Conservation (phyloP, 352 stramenopile species). For the Pythium volutum region DNA sequence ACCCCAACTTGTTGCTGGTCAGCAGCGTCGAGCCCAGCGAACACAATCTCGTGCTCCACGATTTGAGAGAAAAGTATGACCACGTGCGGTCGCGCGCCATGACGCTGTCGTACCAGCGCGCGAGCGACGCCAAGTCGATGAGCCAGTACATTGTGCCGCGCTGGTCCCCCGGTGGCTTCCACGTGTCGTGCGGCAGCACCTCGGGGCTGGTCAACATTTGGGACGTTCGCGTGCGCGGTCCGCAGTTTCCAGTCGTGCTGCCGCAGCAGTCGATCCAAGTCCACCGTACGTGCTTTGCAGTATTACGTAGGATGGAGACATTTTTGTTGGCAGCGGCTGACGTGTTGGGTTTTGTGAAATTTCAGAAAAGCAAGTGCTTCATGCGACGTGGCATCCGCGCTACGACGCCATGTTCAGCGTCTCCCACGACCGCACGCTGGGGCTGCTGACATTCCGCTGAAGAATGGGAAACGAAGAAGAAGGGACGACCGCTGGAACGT, state of each 20-base stretch:
- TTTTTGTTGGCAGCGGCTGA: constrained; percentile 7
- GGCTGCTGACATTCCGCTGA: constrained; percentile 65
- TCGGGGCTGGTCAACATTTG: constrained; percentile 48
- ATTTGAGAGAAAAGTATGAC: constrained; percentile 56
- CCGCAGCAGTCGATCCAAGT: constrained; percentile 72
- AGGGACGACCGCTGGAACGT: background rate
- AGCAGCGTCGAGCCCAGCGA: constrained; percentile 63
- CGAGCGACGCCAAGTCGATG: constrained; percentile 53
- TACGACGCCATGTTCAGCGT: constrained; percentile 87
- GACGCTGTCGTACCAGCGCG: constrained; percentile 58
- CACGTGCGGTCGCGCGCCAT: constrained; percentile 37
- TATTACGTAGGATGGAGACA: background rate
- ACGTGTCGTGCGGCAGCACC: constrained; percentile 43
- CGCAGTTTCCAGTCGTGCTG: constrained; percentile 48
- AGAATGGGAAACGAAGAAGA: constrained; percentile 3
- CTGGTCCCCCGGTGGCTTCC: constrained; percentile 56
- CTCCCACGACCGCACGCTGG: constrained; percentile 77
- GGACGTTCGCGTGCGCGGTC: constrained; percentile 69
- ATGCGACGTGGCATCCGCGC: constrained; percentile 80
- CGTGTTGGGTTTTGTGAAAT: constrained; percentile 1
- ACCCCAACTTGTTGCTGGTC: constrained; percentile 74
- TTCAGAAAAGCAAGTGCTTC: constrained; percentile 78
- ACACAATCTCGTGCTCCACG: constrained; percentile 73
- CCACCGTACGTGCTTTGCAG: constrained; percentile 48
- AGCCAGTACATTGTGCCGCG: constrained; percentile 85